Conservation (phyloP, 306 rosid species). For the Quercus engelmannii region DNA sequence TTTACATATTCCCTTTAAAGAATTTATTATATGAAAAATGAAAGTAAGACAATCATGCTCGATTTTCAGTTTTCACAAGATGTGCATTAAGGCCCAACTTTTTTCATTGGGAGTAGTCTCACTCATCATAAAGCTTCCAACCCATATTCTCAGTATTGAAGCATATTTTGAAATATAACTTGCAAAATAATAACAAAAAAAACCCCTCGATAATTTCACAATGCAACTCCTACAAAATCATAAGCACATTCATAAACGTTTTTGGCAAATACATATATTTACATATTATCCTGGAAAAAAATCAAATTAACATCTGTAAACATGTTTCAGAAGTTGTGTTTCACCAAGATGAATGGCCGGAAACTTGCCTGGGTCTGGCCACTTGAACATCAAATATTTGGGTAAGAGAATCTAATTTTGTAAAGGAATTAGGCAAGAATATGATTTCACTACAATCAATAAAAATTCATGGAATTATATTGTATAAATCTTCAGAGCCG, state of each 20-base stretch:
- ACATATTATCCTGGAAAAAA: background rate
- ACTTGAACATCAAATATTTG: background rate
- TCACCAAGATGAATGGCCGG: background rate
- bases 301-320: background rate
- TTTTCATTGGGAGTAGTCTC: background rate
- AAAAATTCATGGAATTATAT: background rate
- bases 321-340: background rate
- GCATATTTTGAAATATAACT: background rate
- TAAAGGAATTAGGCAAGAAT: background rate
- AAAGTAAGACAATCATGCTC: background rate
- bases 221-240: background rate
- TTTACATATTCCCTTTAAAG: background rate
- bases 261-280: background rate
- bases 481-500: conserved; percentile 5
- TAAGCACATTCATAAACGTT: background rate
- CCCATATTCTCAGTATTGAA: background rate
- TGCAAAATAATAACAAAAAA: background rate
- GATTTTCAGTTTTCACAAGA: background rate
- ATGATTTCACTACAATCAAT: background rate
- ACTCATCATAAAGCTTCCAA: background rate
- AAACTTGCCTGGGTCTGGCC: background rate
- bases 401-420: background rate
- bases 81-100: background rate
- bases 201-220: background rate
- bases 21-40: background rate